Percentiles rank a stretch among this genome's conserved stretches.
phyloP scores from a whole-genome alignment of 805 yeast genomes.

The Brettanomyces custersianus region DNA sequence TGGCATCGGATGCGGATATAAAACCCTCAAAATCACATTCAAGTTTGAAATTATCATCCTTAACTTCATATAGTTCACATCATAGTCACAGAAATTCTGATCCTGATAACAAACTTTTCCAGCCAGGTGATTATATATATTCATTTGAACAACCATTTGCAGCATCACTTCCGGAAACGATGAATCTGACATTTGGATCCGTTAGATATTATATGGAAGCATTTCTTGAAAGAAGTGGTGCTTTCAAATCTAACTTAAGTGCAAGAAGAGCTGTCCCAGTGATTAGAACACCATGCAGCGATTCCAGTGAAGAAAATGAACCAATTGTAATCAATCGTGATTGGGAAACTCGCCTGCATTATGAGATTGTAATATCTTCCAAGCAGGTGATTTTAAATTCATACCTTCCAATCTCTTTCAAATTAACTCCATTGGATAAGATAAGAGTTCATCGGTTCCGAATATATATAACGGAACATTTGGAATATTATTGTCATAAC shows the following conservation, averaged over 20 bases:
- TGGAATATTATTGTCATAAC: constrained; percentile 82
- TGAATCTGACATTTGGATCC: constrained; percentile 70
- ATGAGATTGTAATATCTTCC: constrained; percentile 86
- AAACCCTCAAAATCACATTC: neutral
- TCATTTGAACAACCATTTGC: constrained; percentile 86
- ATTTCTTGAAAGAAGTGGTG: constrained; percentile 64
- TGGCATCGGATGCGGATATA: constrained; percentile 1
- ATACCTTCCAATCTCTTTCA: constrained; percentile 73
- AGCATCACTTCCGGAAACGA: constrained; percentile 73
- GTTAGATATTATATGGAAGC: constrained; percentile 68
- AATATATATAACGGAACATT: constrained; percentile 76
- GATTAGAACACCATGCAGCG: constrained; percentile 69
- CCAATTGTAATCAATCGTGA: constrained; percentile 85
- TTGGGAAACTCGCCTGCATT: constrained; percentile 89
- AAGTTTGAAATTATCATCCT: neutral
- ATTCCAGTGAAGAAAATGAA: constrained; percentile 79
- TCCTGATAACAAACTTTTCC: constrained; percentile 35
- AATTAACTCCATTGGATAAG: constrained; percentile 80
- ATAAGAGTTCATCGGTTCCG: constrained; percentile 80
- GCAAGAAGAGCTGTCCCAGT: constrained; percentile 58
- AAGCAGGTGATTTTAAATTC: constrained; percentile 82
- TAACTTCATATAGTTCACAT: neutral
- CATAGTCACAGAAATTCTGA: constrained; percentile 4
- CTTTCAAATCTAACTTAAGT: constrained; percentile 69
- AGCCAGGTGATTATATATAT: constrained; percentile 87